Percentiles rank a stretch among this genome's conserved stretches.
Evolutionary conservation across 495 filamentous ascomycete species (phyloP).

Genomic region (Collariella sp.): DNA sequence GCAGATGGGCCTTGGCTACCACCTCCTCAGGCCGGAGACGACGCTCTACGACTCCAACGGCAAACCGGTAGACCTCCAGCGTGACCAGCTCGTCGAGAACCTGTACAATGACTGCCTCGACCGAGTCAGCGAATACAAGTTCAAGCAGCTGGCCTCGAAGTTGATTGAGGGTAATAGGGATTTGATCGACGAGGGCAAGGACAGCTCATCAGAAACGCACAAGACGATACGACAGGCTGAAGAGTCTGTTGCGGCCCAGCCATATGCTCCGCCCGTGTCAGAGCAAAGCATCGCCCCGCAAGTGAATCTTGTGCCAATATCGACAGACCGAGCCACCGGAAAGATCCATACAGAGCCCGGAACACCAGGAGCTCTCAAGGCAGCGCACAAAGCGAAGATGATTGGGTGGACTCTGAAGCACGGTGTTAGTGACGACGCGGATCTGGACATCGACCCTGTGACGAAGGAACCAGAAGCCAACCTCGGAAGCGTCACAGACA

Average conservation of each 20-base stretch:
- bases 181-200: conserved; percentile 73
- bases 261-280: conserved; percentile 37
- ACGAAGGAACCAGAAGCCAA: conserved; percentile 56
- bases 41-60: conserved; percentile 88
- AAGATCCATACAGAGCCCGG: conserved; percentile 50
- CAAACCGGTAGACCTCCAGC: conserved; percentile 63
- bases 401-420: conserved; percentile 77
- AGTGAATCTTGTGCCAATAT: conserved; percentile 48
- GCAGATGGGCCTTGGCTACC: conserved; percentile 81
- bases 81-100: conserved; percentile 75
- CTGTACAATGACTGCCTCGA: conserved; percentile 93
- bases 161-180: conserved; percentile 79
- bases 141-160: conserved; percentile 55
- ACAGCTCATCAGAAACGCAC: conserved; percentile 61
- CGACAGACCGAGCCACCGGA: conserved; percentile 52
- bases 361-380: conserved; percentile 49
- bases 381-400: conserved; percentile 57
- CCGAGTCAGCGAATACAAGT: conserved; percentile 79
- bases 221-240: conserved; percentile 66
- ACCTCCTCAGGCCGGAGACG: conserved; percentile 72
- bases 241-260: conserved; percentile 41
- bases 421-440: conserved; percentile 51
- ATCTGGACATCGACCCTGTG: conserved; percentile 64
- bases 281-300: conserved; percentile 40
- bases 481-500: conserved; percentile 81